These are phyloP conservation scores for Capsicum chinense DNA, from an alignment of 257 asterid genomes.

Conservation along the genomic window DNA sequence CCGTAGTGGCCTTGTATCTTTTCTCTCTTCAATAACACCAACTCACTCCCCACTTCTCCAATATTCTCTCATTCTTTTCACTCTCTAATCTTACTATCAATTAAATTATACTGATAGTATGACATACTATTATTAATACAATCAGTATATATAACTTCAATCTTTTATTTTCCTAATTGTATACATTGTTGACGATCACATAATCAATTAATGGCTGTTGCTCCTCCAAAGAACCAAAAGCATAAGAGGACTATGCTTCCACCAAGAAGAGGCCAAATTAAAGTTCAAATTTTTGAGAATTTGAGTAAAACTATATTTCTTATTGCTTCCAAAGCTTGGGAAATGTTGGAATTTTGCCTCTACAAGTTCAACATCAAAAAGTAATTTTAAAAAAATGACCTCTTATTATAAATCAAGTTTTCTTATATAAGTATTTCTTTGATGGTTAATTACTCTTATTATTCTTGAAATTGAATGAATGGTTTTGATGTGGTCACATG, in stretches of 20 bases:
- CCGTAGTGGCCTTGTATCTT: not conserved
- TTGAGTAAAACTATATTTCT: not conserved
- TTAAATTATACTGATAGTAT: not conserved
- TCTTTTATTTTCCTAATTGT: not conserved
- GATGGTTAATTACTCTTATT: not conserved
- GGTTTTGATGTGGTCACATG: not conserved
- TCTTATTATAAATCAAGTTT: no score
- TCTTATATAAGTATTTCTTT: no score
- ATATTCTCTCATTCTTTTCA: not conserved
- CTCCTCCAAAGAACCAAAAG: constrained; percentile 17
- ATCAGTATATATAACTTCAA: not conserved
- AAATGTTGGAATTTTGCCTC: constrained; percentile 10
- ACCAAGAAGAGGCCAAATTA: constrained; percentile 25
- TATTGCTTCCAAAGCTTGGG: not conserved
- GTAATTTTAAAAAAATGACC: not conserved
- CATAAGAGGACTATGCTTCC: not conserved
- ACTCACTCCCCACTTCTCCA: not conserved
- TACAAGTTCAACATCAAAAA: not conserved
- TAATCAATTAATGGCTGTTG: constrained; percentile 1
- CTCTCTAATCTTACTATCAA: not conserved
- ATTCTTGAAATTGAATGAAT: not conserved
- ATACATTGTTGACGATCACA: not conserved
- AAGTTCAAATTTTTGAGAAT: not conserved
- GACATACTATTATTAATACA: not conserved
- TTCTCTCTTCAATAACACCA: not conserved